Base-by-base conservation (phyloP, 2,329 filamentous ascomycete genomes). In the Cytospora piceicola region DNA sequence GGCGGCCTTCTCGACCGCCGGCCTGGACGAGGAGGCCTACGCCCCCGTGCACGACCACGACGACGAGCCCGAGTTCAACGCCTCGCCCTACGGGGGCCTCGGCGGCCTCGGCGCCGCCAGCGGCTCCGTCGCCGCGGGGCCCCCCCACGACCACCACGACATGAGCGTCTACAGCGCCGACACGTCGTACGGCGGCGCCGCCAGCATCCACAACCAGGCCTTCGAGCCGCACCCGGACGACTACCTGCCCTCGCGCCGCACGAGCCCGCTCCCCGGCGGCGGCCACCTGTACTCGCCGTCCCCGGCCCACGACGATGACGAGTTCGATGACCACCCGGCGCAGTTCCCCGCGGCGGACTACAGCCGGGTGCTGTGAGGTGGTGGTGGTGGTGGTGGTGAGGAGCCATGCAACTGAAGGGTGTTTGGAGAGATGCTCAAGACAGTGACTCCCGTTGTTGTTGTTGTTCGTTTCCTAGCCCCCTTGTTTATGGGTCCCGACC, bases 21-120 rank as follows among this genome's bases (percentile, higher is more conserved):
- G 86, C n/a, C 84, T 88, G 72, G 86, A 87, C 71, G 87, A 90
- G 69, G 87, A 89, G 72, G 83, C 85, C 53, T 90, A 90, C 72
- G 85, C 87, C 59, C 85, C 85, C 17, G 82, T 89, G 77, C 80
- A 85, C 65, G 83, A 87, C 71, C 80, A 86, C 68, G 75, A 78
- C 63, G 74, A 79, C 70, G 75, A 77, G 63, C 61, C 61, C 46
- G 67, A 69, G 60, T 61, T 66, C 61, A 68, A 68, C 66, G 66
- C 64, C 15, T 39, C 62, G 15, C 67, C 70, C 27, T 71, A 71
- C 60, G 68, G 68, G 59, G 67, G 67, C 39, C 54, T 61, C 36
- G 53, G 51, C 29, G 65, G 59, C 58, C 67, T 66, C 61, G 66
- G 67, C 49, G 54, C 39, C 24, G 67, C 58, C 60, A 70, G 68